These are phyloP conservation scores for Arthroderma sp. DNA, from an alignment of 2,329 filamentous ascomycete genomes.

Conservation along the genomic window DNA sequence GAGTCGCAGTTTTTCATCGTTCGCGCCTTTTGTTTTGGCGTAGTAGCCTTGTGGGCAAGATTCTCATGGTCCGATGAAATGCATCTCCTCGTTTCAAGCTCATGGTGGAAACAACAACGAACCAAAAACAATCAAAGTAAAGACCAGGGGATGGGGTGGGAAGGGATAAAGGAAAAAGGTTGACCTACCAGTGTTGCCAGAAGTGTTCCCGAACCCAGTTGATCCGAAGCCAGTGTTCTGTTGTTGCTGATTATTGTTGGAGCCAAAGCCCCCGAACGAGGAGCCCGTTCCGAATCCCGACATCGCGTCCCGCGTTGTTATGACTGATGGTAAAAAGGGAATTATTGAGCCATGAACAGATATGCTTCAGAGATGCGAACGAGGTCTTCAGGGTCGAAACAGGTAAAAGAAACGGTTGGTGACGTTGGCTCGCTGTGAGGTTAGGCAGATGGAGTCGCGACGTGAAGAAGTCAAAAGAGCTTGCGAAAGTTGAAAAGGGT, in stretches of 20 bases:
- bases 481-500: background rate
- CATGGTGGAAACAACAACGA: slow-evolving; percentile 5
- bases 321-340: background rate
- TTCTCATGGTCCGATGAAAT: background rate
- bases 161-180: background rate
- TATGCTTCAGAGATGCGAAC: background rate
- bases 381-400: background rate
- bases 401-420: background rate
- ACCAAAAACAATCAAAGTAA: slow-evolving; percentile 6
- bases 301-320: slow-evolving; percentile 9
- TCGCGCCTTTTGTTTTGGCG: background rate
- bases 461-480: background rate
- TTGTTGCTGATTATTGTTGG: slow-evolving; percentile 12
- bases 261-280: slow-evolving; percentile 14
- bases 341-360: slow-evolving; percentile 1
- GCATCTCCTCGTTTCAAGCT: slow-evolving; percentile 4
- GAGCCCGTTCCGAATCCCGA: slow-evolving; percentile 13
- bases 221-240: slow-evolving; percentile 14
- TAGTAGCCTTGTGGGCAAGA: background rate
- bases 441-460: slow-evolving; percentile 1
- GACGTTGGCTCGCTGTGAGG: background rate
- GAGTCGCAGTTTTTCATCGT: slow-evolving; percentile 6
- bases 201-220: slow-evolving; percentile 9
- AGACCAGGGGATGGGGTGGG: background rate
- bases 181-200: slow-evolving; percentile 13